Percentiles rank a stretch among this genome's conserved stretches.
phyloP scores from a whole-genome alignment of 768 basidiomycete genomes.

The Leccinum disarticulatum region DNA sequence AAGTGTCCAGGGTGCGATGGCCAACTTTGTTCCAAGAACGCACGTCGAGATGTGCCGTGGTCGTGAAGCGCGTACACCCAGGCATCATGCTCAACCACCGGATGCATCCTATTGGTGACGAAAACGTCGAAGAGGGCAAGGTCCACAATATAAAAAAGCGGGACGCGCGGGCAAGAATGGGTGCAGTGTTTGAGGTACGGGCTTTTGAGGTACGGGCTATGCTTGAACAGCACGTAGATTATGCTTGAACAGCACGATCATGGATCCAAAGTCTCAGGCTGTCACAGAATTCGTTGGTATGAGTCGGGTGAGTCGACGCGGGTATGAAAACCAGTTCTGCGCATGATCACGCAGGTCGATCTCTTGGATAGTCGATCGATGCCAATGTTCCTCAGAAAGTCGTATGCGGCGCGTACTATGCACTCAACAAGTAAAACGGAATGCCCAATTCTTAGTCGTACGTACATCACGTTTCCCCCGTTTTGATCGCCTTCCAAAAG shows the following conservation, averaged over 20 bases:
- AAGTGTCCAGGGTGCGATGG: too few species aligned
- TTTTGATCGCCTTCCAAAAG: constrained; percentile 77
- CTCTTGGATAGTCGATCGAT: too few species aligned
- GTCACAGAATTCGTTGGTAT: too few species aligned
- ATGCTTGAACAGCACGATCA: not conserved
- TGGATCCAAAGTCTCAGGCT: too few species aligned
- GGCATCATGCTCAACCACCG: too few species aligned
- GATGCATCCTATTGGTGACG: not conserved
- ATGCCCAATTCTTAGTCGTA: not conserved
- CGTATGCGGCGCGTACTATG: not conserved
- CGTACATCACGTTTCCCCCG: not conserved
- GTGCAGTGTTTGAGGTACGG: too few species aligned
- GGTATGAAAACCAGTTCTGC: too few species aligned
- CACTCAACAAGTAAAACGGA: not conserved
- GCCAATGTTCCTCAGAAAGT: not conserved
- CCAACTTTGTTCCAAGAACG: too few species aligned
- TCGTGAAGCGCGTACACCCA: not conserved
- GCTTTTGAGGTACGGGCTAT: too few species aligned
- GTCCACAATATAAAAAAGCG: not conserved
- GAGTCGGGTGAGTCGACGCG: too few species aligned
- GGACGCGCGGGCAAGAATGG: too few species aligned
- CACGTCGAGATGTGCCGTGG: not conserved
- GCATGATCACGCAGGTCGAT: too few species aligned
- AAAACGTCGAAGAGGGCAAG: not conserved
- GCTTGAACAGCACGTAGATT: not conserved